phyloP scores from a whole-genome alignment of 148 eudicot genomes.

The Fallopia convolvulus region DNA sequence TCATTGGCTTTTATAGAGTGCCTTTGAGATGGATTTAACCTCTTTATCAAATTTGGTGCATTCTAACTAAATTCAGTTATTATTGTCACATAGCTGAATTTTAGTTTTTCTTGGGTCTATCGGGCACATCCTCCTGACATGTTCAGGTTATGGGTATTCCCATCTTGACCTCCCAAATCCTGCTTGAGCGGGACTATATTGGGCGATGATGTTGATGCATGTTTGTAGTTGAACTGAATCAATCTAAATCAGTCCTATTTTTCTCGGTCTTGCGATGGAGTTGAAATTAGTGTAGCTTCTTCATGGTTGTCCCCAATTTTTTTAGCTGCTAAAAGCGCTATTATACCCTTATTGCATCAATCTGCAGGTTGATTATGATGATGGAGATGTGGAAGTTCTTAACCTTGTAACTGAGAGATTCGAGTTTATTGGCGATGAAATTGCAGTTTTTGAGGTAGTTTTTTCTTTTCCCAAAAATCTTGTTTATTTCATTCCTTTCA shows the following conservation, averaged over 20 bases:
- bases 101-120: too few relatives aligned
- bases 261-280: not conserved
- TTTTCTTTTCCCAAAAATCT: not conserved
- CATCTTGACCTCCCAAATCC: too few relatives aligned
- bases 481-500: not conserved
- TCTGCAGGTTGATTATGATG: slow-evolving; percentile 37
- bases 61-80: too few relatives aligned
- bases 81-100: too few relatives aligned
- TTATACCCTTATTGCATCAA: not conserved
- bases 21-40: too few relatives aligned
- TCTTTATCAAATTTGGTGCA: too few relatives aligned
- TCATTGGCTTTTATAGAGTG: too few relatives aligned
- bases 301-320: not conserved
- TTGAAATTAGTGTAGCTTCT: not conserved
- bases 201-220: not conserved
- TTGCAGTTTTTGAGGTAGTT: slow-evolving; percentile 23
- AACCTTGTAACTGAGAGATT: slow-evolving; percentile 39
- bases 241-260: not conserved
- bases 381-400: slow-evolving; percentile 50
- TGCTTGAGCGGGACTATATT: too few relatives aligned
- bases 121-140: too few relatives aligned
- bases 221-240: not conserved
- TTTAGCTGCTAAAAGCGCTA: not conserved
- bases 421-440: slow-evolving; percentile 30
- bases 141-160: too few relatives aligned